Base-by-base conservation (phyloP, 495 filamentous ascomycete genomes). In the Hypoxylon fuscum region DNA sequence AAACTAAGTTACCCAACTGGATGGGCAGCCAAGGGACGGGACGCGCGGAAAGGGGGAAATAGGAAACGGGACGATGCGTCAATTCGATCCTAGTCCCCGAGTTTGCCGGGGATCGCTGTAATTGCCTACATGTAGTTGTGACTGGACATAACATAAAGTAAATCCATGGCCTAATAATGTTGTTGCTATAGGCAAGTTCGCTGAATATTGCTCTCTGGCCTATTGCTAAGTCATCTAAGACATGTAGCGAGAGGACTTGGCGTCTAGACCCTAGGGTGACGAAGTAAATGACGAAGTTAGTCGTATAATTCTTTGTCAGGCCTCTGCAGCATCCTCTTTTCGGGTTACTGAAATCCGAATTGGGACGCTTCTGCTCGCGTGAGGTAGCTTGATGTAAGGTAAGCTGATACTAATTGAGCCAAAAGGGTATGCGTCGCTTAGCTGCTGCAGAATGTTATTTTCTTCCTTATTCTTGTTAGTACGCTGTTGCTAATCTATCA, bases 301-400 rank as follows among this genome's bases (percentile, higher is more conserved):
- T 56, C 43, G 56, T 61, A 61, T 62, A 54, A 53, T 57, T 54
- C 57, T 58, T 58, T 61, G 63, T 66, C 63, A 66, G 53, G 63
- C 51, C 47, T 57, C 63, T 66, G 63, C 63, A 66, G 35, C 45
- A 47, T 25, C 18, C 63, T 47, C 63, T 58, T 66, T 66, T 66
- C 29, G 63, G 63, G 42, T 40, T 47, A 54, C 48, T 42, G 18
- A 47, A 54, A 53, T 58, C 63, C 63, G 29, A 66, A 66, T 66
- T 29, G 57, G 63, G 52, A 45, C n/a, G 47, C n/a, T 22, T 44
- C 42, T 66, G 63, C 63, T 66, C 63, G 63, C 63, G 63, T 66
- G 63, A 66, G 63, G 63, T 44, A 62, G 57, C 47, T 31, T 18
- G 53, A 56, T 46, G 43, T 66, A 48, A 62, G 63, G 63, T 66